Evolutionary conservation across 1,284 basidiomycete species (phyloP).

Genomic region (Malassezia caprae): DNA sequence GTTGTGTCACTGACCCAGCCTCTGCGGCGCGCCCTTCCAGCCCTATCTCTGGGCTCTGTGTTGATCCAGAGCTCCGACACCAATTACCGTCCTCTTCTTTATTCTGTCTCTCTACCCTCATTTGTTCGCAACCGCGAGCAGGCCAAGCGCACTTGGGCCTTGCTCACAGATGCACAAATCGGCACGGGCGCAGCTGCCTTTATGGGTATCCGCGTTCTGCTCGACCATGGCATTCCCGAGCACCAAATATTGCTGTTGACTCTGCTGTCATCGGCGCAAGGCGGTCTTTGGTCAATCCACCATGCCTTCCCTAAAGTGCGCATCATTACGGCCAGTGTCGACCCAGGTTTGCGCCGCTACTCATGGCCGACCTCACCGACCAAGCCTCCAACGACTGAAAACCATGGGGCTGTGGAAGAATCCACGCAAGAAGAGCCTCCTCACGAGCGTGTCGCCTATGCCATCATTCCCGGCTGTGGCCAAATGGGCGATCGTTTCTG

Average conservation of each 20-base stretch:
- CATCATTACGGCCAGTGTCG: conserved; percentile 39
- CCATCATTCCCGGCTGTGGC: conserved; percentile 40
- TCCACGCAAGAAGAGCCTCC: conserved; percentile 8
- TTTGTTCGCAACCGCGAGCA: conserved; percentile 28
- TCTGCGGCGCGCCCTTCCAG: conserved; percentile 74
- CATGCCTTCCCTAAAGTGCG: conserved; percentile 62
- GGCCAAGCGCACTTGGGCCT: conserved; percentile 64
- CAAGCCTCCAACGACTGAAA: background rate
- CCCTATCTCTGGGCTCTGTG: conserved; percentile 75
- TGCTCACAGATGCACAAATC: conserved; percentile 90
- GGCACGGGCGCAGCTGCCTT: conserved; percentile 87
- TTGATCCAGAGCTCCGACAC: conserved; percentile 73
- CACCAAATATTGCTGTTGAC: conserved; percentile 58
- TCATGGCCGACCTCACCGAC: conserved; percentile 10
- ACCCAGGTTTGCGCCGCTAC: conserved; percentile 36
- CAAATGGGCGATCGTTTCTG: conserved; percentile 44
- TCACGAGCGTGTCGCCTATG: conserved; percentile 30
- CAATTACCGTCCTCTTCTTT: conserved; percentile 76
- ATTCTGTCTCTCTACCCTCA: conserved; percentile 68
- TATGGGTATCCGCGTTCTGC: conserved; percentile 88
- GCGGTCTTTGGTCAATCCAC: conserved; percentile 66
- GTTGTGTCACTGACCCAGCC: conserved; percentile 63
- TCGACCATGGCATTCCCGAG: conserved; percentile 85
- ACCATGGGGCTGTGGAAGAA: background rate
- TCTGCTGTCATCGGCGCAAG: conserved; percentile 71